phyloP scores from a whole-genome alignment of 768 basidiomycete species.

The Termitomyces titanicus region DNA sequence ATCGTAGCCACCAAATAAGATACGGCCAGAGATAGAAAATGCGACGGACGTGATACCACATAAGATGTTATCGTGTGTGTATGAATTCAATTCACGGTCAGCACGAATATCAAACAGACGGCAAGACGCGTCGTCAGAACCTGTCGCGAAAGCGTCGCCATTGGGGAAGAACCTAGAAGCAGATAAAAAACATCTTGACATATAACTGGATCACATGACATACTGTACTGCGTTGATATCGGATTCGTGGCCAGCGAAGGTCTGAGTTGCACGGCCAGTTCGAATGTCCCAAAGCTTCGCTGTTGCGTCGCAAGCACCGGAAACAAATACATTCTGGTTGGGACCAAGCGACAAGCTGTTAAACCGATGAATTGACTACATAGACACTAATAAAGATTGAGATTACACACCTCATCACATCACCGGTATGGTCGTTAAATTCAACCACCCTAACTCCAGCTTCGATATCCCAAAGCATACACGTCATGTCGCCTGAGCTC shows the following conservation, averaged over 20 bases:
- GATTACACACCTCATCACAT: slow-evolving; percentile 90
- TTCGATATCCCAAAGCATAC: slow-evolving; percentile 99
- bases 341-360: slow-evolving; percentile 89
- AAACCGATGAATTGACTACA: slow-evolving; percentile 13
- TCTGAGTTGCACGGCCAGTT: slow-evolving; percentile 95
- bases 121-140: slow-evolving; percentile 98
- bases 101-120: slow-evolving; percentile 97
- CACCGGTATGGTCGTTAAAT: slow-evolving; percentile 98
- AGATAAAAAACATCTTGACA: slow-evolving; percentile 7
- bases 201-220: slow-evolving; percentile 29
- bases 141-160: slow-evolving; percentile 97
- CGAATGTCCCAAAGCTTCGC: slow-evolving; percentile 99
- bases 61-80: slow-evolving; percentile 97
- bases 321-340: slow-evolving; percentile 94
- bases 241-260: slow-evolving; percentile 97
- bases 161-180: slow-evolving; percentile 92
- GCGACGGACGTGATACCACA: slow-evolving; percentile 99
- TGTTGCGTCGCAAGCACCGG: slow-evolving; percentile 97
- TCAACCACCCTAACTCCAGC: slow-evolving; percentile 96
- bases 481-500: slow-evolving; percentile 98
- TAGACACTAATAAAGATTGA: slow-evolving; percentile 4
- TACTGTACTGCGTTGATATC: slow-evolving; percentile 99
- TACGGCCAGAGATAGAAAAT: slow-evolving; percentile 96
- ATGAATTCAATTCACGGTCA: slow-evolving; percentile 94
- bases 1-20: slow-evolving; percentile 98